These are phyloP conservation scores for Pleoardoris graminearum DNA, from an alignment of 2,329 filamentous ascomycete genomes.

Conservation along the genomic window DNA sequence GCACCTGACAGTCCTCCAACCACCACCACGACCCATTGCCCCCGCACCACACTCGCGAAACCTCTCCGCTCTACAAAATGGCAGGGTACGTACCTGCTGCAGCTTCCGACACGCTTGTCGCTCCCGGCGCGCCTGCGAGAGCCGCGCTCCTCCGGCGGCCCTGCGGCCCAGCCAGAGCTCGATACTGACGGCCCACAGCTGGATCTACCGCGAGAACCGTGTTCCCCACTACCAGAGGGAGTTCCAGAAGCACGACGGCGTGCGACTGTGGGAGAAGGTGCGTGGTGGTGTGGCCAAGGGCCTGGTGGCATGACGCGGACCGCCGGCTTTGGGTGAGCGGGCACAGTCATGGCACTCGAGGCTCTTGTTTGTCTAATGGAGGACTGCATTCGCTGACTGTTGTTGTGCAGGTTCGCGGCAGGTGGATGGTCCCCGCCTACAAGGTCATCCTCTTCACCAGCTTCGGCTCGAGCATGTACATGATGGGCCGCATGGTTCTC, in stretches of 20 bases:
- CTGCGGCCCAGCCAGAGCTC: conserved; percentile 18
- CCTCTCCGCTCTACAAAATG: conserved; percentile 47
- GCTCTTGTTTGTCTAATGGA: background rate
- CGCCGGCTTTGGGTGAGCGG: background rate
- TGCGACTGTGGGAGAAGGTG: conserved; percentile 79
- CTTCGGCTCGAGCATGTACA: conserved; percentile 69
- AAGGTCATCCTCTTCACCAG: conserved; percentile 65
- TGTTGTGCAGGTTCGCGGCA: conserved; percentile 65
- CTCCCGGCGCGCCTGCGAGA: conserved; percentile 12
- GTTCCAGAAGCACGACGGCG: conserved; percentile 74
- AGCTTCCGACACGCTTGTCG: conserved; percentile 13
- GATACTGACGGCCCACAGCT: conserved; percentile 41
- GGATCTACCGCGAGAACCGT: conserved; percentile 72
- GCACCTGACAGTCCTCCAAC: conserved; percentile 28
- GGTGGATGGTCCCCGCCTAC: conserved; percentile 69
- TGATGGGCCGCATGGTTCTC: conserved; percentile 71
- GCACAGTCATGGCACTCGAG: background rate
- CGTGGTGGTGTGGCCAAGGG: conserved; percentile 42
- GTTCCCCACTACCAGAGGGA: conserved; percentile 74
- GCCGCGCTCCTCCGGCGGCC: conserved; percentile 14
- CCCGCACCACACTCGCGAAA: conserved; percentile 29
- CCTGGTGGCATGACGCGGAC: conserved; percentile 3
- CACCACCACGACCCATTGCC: conserved; percentile 40
- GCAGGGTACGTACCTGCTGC: conserved; percentile 45
- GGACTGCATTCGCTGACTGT: conserved; percentile 19